A percentile compares a stretch with the other conserved stretches of the same genome.
These are phyloP conservation scores for Cladosporium sp. DNA, from an alignment of 2,329 filamentous ascomycete genomes.

Conservation along the genomic window DNA sequence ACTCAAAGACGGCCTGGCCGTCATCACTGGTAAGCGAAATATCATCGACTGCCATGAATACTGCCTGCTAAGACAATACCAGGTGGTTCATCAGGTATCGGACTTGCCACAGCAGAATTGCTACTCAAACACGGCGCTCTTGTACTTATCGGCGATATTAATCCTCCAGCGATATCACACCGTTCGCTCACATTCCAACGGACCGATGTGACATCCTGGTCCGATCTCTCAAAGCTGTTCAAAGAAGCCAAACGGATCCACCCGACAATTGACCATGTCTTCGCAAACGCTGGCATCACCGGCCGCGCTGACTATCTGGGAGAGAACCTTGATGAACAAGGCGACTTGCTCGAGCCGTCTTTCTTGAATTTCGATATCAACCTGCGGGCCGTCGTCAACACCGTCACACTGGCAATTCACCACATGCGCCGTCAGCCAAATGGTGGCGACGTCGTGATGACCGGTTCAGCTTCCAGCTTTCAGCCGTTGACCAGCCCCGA, in stretches of 20 bases:
- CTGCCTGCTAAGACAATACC: neutral
- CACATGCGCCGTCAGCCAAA: conserved; percentile 51
- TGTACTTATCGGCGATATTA: conserved; percentile 59
- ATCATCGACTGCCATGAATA: neutral
- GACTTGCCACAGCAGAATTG: conserved; percentile 56
- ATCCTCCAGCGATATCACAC: conserved; percentile 41
- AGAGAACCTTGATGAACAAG: conserved; percentile 40
- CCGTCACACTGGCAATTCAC: conserved; percentile 44
- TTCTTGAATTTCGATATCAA: conserved; percentile 46
- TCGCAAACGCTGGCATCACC: conserved; percentile 59
- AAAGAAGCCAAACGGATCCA: conserved; percentile 49
- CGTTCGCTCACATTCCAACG: conserved; percentile 44
- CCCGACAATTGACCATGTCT: conserved; percentile 51
- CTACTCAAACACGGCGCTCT: conserved; percentile 57
- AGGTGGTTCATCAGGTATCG: conserved; percentile 64
- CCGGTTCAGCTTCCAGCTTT: conserved; percentile 54
- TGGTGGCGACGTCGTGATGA: conserved; percentile 59
- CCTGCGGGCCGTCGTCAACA: conserved; percentile 46
- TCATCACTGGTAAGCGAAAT: conserved; percentile 29
- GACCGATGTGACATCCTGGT: conserved; percentile 55
- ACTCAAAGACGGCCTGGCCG: conserved; percentile 30
- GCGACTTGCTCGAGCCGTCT: conserved; percentile 37
- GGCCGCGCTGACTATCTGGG: conserved; percentile 43
- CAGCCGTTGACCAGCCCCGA: conserved; percentile 55
- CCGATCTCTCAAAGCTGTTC: conserved; percentile 55